phyloP scores from a whole-genome alignment of 78 protist genomes.

The Tieghemostelium lacteum region DNA sequence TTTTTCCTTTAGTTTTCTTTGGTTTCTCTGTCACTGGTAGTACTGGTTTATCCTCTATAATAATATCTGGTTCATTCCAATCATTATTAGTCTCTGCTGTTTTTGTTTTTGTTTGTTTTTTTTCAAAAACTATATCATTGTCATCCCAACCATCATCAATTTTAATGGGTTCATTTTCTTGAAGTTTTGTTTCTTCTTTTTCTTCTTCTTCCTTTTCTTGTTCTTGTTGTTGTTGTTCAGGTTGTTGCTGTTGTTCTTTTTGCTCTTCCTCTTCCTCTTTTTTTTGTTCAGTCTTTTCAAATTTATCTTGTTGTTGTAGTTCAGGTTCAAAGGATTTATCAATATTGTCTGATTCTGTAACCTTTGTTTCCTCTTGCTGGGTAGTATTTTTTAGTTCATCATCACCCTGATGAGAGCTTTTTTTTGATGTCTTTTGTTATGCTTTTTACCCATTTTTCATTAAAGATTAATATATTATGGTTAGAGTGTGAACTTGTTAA shows the following conservation, averaged over 20 bases:
- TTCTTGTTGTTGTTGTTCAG: neutral
- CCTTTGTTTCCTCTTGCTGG: neutral
- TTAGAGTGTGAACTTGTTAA: too few relatives aligned
- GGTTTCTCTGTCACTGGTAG: slow-evolving; percentile 3
- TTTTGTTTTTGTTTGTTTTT: neutral
- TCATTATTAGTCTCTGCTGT: neutral
- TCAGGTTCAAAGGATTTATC: neutral
- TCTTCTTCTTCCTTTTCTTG: neutral
- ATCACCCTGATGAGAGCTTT: too few relatives aligned
- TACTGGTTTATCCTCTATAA: neutral
- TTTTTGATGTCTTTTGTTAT: neutral
- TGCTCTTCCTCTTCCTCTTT: neutral
- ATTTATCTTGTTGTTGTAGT: neutral
- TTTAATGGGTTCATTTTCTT: neutral
- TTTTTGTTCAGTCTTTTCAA: neutral
- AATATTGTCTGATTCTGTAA: neutral
- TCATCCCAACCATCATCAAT: neutral
- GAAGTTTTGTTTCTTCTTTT: neutral
- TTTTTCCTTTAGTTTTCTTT: slow-evolving; percentile 7
- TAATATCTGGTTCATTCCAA: neutral
- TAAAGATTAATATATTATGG: too few relatives aligned
- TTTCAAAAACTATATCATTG: neutral
- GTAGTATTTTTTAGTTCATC: neutral
- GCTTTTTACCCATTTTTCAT: too few relatives aligned
- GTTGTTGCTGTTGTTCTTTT: neutral